A percentile compares a stretch with the other conserved stretches of the same genome.
phyloP scores from a whole-genome alignment of 768 basidiomycete species.

The Mycena indigotica region DNA sequence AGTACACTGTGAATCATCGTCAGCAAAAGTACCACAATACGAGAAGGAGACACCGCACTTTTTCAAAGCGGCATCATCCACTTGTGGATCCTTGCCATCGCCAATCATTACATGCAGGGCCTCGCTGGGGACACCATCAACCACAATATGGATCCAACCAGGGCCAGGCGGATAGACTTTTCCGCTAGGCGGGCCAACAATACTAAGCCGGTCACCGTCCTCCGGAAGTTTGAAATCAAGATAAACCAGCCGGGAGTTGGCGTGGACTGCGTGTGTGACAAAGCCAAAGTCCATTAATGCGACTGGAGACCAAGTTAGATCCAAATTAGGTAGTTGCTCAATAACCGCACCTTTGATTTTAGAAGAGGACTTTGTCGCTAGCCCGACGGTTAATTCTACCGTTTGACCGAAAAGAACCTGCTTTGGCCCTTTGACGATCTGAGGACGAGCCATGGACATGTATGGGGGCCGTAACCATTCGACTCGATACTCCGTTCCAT shows the following conservation, averaged over 20 bases:
- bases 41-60: slow-evolving; percentile 47
- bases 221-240: slow-evolving; percentile 46
- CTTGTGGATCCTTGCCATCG: slow-evolving; percentile 58
- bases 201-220: slow-evolving; percentile 48
- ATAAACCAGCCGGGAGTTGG: slow-evolving; percentile 76
- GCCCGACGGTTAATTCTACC: slow-evolving; percentile 48
- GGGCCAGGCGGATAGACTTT: slow-evolving; percentile 80
- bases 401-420: slow-evolving; percentile 48
- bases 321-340: neutral
- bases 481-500: slow-evolving; percentile 86
- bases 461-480: slow-evolving; percentile 88
- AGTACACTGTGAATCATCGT: slow-evolving; percentile 44
- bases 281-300: slow-evolving; percentile 82
- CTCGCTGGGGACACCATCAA: slow-evolving; percentile 64
- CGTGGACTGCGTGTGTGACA: slow-evolving; percentile 76
- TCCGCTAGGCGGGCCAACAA: slow-evolving; percentile 66
- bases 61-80: slow-evolving; percentile 55
- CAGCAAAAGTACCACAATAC: neutral
- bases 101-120: slow-evolving; percentile 71
- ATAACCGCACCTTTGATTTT: slow-evolving; percentile 51
- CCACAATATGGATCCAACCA: slow-evolving; percentile 72
- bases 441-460: slow-evolving; percentile 62
- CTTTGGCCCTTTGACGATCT: slow-evolving; percentile 38
- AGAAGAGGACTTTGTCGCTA: slow-evolving; percentile 33
- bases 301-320: slow-evolving; percentile 41